Evolutionary conservation across 805 yeast species (phyloP).

Genomic region (Lachancea meyersii): DNA sequence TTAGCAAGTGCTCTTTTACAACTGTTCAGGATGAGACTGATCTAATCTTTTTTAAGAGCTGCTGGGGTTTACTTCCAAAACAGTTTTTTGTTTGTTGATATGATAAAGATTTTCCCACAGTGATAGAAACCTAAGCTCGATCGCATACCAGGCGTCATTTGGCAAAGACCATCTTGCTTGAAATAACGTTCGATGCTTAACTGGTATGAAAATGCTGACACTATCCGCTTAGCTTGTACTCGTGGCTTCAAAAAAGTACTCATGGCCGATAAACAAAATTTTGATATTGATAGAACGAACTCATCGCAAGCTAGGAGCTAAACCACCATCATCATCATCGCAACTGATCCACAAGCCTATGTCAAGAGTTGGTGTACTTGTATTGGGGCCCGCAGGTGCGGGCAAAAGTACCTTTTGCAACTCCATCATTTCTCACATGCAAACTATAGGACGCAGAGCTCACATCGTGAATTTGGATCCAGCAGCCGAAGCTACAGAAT

Average conservation of each 20-base stretch:
- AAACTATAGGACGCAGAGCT: constrained; percentile 83
- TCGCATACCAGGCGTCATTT: background rate
- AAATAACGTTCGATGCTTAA: background rate
- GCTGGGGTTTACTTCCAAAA: too few species aligned
- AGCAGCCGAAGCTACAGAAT: constrained; percentile 91
- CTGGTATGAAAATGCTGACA: background rate
- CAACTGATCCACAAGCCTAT: constrained; percentile 33
- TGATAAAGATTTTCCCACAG: too few species aligned
- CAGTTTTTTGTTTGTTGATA: too few species aligned
- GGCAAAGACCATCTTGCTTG: background rate
- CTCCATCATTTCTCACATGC: constrained; percentile 79
- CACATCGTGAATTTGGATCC: constrained; percentile 95
- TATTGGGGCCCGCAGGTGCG: constrained; percentile 96
- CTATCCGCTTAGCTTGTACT: background rate
- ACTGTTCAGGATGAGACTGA: too few species aligned
- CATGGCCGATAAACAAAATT: background rate
- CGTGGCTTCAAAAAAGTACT: background rate
- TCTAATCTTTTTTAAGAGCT: too few species aligned
- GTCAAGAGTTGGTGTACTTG: constrained; percentile 94
- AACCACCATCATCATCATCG: background rate
- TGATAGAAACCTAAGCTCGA: too few species aligned
- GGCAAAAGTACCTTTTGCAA: constrained; percentile 94
- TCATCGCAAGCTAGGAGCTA: background rate
- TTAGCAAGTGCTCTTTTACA: background rate
- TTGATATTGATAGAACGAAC: background rate